Evolutionary conservation across 1,139 yeast genomes (phyloP).

Genomic region (Hanseniaspora uvarum): DNA sequence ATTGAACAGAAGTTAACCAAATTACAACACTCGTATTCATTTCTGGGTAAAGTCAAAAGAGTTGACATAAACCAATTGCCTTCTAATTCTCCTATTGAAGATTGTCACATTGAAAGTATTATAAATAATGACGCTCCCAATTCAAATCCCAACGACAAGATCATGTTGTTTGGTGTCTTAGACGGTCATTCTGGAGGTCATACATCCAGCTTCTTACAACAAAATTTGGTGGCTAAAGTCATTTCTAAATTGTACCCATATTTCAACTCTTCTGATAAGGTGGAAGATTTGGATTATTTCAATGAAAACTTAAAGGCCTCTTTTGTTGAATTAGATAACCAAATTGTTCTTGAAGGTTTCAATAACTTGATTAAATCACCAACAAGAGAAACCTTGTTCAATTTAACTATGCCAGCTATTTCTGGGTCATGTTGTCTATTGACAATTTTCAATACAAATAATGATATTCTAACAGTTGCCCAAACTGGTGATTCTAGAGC

Average conservation of each 20-base stretch:
- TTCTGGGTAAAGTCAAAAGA: constrained; percentile 71
- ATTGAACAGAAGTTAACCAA: constrained; percentile 61
- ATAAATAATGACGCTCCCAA: constrained; percentile 44
- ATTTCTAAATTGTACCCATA: constrained; percentile 54
- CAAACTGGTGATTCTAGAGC: constrained; percentile 97
- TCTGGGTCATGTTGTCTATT: constrained; percentile 91
- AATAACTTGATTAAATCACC: constrained; percentile 57
- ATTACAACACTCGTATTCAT: constrained; percentile 68
- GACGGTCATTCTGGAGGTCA: constrained; percentile 98
- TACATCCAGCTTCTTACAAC: constrained; percentile 74
- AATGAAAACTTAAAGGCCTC: constrained; percentile 77
- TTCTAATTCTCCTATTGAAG: constrained; percentile 89
- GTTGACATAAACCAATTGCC: constrained; percentile 86
- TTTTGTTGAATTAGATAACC: constrained; percentile 73
- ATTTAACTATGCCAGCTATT: constrained; percentile 76
- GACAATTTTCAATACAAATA: constrained; percentile 71
- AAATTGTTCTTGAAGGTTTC: constrained; percentile 68
- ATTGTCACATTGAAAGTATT: constrained; percentile 78
- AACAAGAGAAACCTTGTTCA: constrained; percentile 40
- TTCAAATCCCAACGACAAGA: constrained; percentile 63
- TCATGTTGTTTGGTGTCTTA: constrained; percentile 92
- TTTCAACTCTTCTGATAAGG: constrained; percentile 32
- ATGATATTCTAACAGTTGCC: constrained; percentile 70
- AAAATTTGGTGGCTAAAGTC: constrained; percentile 63
- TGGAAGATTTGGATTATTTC: constrained; percentile 35